phyloP scores from a whole-genome alignment of 2,329 filamentous ascomycete species.

The Aspergillus calidoustus region DNA sequence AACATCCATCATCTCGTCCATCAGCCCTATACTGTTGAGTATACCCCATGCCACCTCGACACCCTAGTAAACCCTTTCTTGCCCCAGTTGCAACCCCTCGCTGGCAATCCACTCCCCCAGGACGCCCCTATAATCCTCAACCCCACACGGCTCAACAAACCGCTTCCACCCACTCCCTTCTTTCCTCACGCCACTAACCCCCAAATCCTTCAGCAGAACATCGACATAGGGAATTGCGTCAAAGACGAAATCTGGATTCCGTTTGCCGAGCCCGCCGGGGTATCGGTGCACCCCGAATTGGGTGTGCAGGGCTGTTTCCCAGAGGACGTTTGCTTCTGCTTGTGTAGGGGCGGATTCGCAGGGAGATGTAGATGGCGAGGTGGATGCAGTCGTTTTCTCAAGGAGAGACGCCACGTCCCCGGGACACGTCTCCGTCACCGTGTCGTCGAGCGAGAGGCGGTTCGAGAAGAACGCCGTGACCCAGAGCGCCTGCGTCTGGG shows the following conservation, averaged over 20 bases:
- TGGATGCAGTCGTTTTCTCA: neutral
- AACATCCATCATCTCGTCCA: too few relatives aligned
- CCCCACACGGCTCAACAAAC: constrained; percentile 44
- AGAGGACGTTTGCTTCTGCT: constrained; percentile 44
- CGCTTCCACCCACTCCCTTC: constrained; percentile 31
- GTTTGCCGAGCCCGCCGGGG: constrained; percentile 61
- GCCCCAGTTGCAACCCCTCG: neutral
- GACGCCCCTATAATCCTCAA: constrained; percentile 47
- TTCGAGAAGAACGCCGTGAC: constrained; percentile 67
- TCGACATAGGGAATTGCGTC: constrained; percentile 77
- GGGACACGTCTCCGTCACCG: constrained; percentile 30
- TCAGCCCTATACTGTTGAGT: too few relatives aligned
- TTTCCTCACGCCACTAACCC: constrained; percentile 54
- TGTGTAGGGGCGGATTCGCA: neutral
- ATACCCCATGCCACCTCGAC: neutral
- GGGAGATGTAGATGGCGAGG: too few relatives aligned
- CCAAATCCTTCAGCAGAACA: constrained; percentile 68
- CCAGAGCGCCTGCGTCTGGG: constrained; percentile 63
- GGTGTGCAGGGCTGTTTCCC: constrained; percentile 66
- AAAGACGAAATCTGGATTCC: constrained; percentile 69
- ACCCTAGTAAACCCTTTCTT: neutral
- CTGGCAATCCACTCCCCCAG: constrained; percentile 45
- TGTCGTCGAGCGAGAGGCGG: constrained; percentile 44
- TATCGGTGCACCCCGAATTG: constrained; percentile 74
- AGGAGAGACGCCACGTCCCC: neutral